Evolutionary conservation across 148 eudicot species (phyloP).

Genomic region (Rhododendron ferrugineum): DNA sequence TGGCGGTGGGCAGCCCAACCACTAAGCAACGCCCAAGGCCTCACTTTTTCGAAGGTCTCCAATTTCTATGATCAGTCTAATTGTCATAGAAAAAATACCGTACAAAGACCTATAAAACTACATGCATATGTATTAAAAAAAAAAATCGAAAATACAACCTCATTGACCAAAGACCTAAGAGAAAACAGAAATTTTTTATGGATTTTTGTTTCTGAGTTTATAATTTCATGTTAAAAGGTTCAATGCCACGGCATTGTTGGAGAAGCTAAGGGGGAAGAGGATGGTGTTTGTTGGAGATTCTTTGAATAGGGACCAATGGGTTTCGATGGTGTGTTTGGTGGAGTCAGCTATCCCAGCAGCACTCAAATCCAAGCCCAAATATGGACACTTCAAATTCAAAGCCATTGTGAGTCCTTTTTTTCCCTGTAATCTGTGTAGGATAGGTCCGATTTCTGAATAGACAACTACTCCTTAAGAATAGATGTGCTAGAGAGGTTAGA

Average conservation of each 20-base stretch:
- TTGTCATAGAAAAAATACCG: not conserved
- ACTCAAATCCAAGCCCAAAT: constrained; percentile 39
- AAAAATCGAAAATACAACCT: not conserved
- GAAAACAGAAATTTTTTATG: too few relatives aligned
- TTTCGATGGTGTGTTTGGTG: constrained; percentile 77
- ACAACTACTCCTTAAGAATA: too few relatives aligned
- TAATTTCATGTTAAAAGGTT: constrained; percentile 40
- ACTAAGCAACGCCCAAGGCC: not conserved
- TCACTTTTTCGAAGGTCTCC: not conserved
- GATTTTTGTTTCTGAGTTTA: too few relatives aligned
- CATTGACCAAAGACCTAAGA: not conserved
- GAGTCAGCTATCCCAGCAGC: constrained; percentile 38
- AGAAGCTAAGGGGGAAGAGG: constrained; percentile 73
- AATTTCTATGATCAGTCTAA: not conserved
- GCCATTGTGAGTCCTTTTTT: constrained; percentile 44
- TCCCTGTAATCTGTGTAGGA: too few relatives aligned
- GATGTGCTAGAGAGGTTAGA: too few relatives aligned
- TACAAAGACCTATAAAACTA: not conserved
- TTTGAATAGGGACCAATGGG: constrained; percentile 83
- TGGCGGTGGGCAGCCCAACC: not conserved
- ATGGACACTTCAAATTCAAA: constrained; percentile 56
- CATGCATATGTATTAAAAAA: too few relatives aligned
- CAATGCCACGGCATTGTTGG: constrained; percentile 68
- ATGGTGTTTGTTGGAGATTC: constrained; percentile 83
- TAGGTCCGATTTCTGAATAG: too few relatives aligned